Evolutionary conservation across 2,329 filamentous ascomycete species (phyloP), one percentile per base, ranked within the genome.

Genomic region (Hypoxylon sp.): DNA sequence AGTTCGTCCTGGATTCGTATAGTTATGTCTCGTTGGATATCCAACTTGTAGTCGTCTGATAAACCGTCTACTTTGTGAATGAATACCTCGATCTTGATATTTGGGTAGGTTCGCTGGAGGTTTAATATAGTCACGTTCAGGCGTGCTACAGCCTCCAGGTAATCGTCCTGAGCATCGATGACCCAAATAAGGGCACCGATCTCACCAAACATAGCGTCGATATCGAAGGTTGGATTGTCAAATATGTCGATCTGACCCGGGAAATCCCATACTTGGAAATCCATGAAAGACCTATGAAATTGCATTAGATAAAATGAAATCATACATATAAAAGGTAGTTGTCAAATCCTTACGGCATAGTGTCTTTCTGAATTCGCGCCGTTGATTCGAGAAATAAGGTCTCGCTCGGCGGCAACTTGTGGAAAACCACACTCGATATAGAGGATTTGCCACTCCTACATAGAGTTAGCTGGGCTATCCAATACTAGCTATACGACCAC

Each of bases 1-100:
- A 99, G 88, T 79, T 99, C 96, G 78, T 99, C 96, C 75, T 97
- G 94, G 69, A 98, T 97, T 42, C 94, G 91, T 78, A 98, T 97
- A 57, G 94, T 94, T 70, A 99, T 97, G 80, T 99, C 96, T 65
- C 96, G 92, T 82, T 97, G 96, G 17, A 97, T 97, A 76, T 99
- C 96, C 65, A 94, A 90, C 78, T 96, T 94, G 84, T 96, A 98
- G 80, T 99, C 96, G 73, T 98, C 96, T 29, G 93, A 96, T 15
- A 99, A 86, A n/a, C 94, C 95, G 78, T 99, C 96, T 35, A 98
- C 95, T 80, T 99, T 99, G 86, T 99, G 96, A 75, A 99, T 97
- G 80, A 99, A 98, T 55, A 99, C 95, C 79, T 98, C 95, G 72
- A 99, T 92, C 80, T 98, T 97, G 82, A 98, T 96, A 77, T 93